These are phyloP conservation scores for Exidia glandulosa DNA, from an alignment of 768 basidiomycete genomes.

Conservation along the genomic window DNA sequence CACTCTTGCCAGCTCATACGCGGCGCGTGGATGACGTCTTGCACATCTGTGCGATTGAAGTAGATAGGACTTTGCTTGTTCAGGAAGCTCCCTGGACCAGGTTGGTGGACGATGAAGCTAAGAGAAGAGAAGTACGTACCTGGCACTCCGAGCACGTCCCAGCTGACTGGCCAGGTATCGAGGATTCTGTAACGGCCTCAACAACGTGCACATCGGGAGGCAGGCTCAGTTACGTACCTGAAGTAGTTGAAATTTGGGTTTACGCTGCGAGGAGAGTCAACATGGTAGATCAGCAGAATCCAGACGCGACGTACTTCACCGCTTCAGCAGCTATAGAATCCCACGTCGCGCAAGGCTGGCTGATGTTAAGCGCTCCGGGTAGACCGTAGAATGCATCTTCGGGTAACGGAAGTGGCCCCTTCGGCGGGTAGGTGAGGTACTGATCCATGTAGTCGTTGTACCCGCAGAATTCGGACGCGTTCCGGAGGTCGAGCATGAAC, in stretches of 20 bases:
- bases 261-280: constrained; percentile 37
- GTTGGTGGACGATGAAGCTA: not conserved
- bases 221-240: not conserved
- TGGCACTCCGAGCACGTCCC: not conserved
- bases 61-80: constrained; percentile 42
- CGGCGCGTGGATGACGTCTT: constrained; percentile 27
- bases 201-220: constrained; percentile 37
- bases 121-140: constrained; percentile 15
- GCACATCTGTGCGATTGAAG: constrained; percentile 36
- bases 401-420: constrained; percentile 21
- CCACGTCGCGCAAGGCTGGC: not conserved
- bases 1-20: constrained; percentile 23
- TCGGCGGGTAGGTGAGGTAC: constrained; percentile 25
- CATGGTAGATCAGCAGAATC: constrained; percentile 23
- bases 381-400: constrained; percentile 9
- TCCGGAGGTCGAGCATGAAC: constrained; percentile 36
- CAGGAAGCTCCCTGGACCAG: constrained; percentile 30
- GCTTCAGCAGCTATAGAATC: not conserved
- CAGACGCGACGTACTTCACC: not conserved
- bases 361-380: constrained; percentile 6
- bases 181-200: constrained; percentile 47
- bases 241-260: constrained; percentile 33
- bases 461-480: constrained; percentile 22
- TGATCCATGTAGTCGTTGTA: constrained; percentile 24
- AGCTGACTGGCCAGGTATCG: constrained; percentile 40